phyloP scores from a whole-genome alignment of 202 grass and related monocot species.

The Miscanthus sacchariflorus region DNA sequence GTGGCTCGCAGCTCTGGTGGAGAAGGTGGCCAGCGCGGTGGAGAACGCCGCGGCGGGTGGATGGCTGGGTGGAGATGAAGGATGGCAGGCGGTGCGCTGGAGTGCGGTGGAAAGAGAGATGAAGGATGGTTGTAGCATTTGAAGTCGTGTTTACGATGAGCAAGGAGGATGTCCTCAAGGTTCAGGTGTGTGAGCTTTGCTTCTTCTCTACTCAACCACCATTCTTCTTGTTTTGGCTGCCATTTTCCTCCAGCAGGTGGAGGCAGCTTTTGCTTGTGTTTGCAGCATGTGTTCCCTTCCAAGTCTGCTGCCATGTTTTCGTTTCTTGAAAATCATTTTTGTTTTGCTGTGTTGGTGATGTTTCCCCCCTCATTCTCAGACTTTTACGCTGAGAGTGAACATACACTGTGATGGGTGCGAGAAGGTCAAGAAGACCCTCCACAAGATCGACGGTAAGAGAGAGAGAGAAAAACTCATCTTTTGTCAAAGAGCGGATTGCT shows the following conservation, averaged over 20 bases:
- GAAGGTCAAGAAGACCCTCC: constrained; percentile 88
- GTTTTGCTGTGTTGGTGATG: constrained; percentile 4
- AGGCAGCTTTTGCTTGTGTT: background rate
- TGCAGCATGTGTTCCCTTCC: no score
- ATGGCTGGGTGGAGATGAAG: no score
- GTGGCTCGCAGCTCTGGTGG: no score
- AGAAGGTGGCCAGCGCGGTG: no score
- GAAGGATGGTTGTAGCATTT: no score
- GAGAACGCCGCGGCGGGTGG: no score
- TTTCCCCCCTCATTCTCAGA: constrained; percentile 42
- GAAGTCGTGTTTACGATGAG: constrained; percentile 57
- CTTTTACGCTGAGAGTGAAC: constrained; percentile 77
- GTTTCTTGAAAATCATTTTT: no score
- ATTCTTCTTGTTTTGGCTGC: constrained; percentile 12
- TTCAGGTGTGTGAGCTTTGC: constrained; percentile 62
- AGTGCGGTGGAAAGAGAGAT: no score
- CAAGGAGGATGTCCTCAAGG: constrained; percentile 85
- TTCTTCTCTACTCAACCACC: constrained; percentile 39
- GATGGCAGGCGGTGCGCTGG: no score
- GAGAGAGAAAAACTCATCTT: background rate
- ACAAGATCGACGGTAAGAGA: constrained; percentile 74
- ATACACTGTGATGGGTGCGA: constrained; percentile 88
- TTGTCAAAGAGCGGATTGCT: background rate
- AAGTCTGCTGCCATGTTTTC: no score
- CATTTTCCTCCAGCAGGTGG: background rate